phyloP scores from a whole-genome alignment of 2,329 filamentous ascomycete genomes.

The Colletotrichum sp. region DNA sequence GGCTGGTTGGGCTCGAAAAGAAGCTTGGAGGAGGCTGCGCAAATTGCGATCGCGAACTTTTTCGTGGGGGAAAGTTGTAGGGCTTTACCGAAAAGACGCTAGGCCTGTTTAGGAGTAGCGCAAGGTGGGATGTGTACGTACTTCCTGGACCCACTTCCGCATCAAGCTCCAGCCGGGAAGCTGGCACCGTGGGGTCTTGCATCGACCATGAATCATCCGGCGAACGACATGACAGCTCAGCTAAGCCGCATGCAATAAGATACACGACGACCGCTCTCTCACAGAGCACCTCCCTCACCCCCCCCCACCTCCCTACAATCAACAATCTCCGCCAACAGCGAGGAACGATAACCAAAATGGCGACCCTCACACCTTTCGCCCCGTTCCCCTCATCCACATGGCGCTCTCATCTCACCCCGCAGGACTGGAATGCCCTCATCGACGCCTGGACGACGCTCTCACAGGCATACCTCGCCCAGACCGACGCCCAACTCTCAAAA shows the following conservation, averaged over 20 bases:
- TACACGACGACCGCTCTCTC: background rate
- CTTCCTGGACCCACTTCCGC: background rate
- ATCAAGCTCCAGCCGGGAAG: background rate
- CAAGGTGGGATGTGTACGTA: background rate
- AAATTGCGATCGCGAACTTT: constrained; percentile 22
- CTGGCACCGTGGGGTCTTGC: background rate
- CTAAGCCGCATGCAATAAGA: background rate
- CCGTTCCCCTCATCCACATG: constrained; percentile 75
- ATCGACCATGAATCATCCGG: constrained; percentile 43
- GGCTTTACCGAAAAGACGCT: constrained; percentile 12
- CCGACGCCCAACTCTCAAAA: constrained; percentile 58
- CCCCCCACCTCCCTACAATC: background rate
- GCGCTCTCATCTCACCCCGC: constrained; percentile 66
- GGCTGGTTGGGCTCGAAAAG: constrained; percentile 35
- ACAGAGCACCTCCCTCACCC: background rate
- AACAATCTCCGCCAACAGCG: background rate
- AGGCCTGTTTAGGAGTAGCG: background rate
- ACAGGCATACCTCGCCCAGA: constrained; percentile 66
- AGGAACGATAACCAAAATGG: constrained; percentile 35
- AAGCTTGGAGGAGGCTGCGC: background rate
- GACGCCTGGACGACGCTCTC: constrained; percentile 77
- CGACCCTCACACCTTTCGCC: constrained; percentile 72
- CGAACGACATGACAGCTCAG: constrained; percentile 12
- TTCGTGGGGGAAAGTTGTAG: constrained; percentile 22
- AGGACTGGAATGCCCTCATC: constrained; percentile 80